Conservation (phyloP, 108 stramenopile genomes). For the Cyclotella baltica region DNA sequence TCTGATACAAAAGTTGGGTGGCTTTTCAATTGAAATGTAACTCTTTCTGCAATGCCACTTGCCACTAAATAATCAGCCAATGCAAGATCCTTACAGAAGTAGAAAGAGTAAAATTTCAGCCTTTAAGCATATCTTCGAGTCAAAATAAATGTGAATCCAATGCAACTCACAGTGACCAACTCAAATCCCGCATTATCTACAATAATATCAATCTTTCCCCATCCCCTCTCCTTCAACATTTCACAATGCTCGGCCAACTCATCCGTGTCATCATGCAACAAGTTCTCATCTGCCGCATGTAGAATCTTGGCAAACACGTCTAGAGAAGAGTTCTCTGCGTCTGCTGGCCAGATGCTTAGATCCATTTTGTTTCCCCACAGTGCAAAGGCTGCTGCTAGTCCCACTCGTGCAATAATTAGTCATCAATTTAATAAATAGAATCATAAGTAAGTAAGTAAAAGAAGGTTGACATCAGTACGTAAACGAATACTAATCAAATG, state of each 20-base stretch:
- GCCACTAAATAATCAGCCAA: constrained; percentile 90
- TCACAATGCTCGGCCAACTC: constrained; percentile 66
- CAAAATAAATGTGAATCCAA: not conserved
- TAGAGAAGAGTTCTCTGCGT: constrained; percentile 58
- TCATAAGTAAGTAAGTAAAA: not conserved
- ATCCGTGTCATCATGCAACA: constrained; percentile 91
- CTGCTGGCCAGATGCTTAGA: constrained; percentile 94
- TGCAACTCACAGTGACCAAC: constrained; percentile 67
- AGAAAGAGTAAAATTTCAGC: not conserved
- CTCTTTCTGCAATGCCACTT: constrained; percentile 75
- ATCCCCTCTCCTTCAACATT: constrained; percentile 67
- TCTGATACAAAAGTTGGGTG: constrained; percentile 98
- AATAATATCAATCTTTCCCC: constrained; percentile 90
- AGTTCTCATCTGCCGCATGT: constrained; percentile 75
- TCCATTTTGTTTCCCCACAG: constrained; percentile 99
- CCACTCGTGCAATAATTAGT: constrained; percentile 24
- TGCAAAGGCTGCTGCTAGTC: constrained; percentile 72
- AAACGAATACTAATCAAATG: not conserved
- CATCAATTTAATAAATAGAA: not conserved
- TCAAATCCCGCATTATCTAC: constrained; percentile 99
- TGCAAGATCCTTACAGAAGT: constrained; percentile 67
- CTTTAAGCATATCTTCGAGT: not conserved
- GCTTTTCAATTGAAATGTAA: constrained; percentile 93
- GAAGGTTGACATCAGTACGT: not conserved
- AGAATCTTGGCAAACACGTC: constrained; percentile 85